A percentile compares a stretch with the other conserved stretches of the same genome.
These are phyloP conservation scores for Oryza glumipatula DNA, from an alignment of 176 grass and related monocot species.

Conservation along the genomic window DNA sequence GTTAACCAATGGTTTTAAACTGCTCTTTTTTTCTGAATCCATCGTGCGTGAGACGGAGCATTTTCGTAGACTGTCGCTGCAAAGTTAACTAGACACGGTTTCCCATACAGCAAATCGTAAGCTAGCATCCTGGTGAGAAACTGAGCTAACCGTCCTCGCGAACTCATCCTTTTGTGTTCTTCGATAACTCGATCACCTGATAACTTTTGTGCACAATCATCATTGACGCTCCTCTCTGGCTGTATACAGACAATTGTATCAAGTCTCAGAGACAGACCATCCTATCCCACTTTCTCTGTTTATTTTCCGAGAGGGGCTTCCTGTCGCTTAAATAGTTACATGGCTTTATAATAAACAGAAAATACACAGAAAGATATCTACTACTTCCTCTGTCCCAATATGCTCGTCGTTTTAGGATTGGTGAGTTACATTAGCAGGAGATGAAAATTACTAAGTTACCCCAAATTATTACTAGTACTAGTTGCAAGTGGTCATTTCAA, in stretches of 20 bases:
- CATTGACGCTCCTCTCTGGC: not conserved
- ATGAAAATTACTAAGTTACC: too few relatives aligned
- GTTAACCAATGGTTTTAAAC: constrained; percentile 32
- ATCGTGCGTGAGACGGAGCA: not conserved
- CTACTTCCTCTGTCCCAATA: too few relatives aligned
- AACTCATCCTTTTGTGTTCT: not conserved
- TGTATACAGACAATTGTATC: not conserved
- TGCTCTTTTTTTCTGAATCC: not conserved
- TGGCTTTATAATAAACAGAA: too few relatives aligned
- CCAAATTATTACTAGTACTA: too few relatives aligned
- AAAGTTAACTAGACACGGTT: not conserved
- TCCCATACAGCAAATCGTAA: constrained; percentile 12
- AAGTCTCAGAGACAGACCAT: not conserved
- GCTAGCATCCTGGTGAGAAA: not conserved
- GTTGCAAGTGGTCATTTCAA: too few relatives aligned
- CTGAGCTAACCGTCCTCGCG: not conserved
- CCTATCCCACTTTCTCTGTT: too few relatives aligned
- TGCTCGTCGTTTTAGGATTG: too few relatives aligned
- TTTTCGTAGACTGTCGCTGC: not conserved
- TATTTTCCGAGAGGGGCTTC: too few relatives aligned
- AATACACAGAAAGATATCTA: too few relatives aligned
- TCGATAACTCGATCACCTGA: not conserved
- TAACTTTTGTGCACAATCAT: not conserved
- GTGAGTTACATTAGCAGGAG: too few relatives aligned
- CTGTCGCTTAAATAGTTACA: too few relatives aligned